phyloP scores from a whole-genome alignment of 208 protist species.

The Vickermania ingenoplastis region DNA sequence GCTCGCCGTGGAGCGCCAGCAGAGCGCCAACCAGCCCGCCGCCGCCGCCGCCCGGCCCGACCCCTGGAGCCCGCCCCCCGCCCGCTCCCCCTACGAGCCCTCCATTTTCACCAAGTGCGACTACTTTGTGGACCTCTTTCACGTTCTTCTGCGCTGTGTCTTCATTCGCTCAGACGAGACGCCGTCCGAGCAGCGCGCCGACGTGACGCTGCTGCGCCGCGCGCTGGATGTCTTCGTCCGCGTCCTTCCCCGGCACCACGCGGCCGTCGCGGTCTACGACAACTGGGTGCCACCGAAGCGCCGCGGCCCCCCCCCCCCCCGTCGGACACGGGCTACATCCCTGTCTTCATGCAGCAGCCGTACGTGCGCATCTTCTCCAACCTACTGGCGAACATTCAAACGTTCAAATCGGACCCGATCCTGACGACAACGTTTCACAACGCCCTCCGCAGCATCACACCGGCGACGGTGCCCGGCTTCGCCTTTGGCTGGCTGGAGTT shows the following conservation, averaged over 20 bases:
- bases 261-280: constrained; percentile 29
- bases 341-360: constrained; percentile 95
- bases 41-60: constrained; percentile 15
- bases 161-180: constrained; percentile 46
- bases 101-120: constrained; percentile 75
- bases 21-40: constrained; percentile 11
- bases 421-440: constrained; percentile 81
- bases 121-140: constrained; percentile 90
- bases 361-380: constrained; percentile 95
- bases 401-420: constrained; percentile 28
- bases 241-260: constrained; percentile 71
- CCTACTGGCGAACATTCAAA: constrained; percentile 83
- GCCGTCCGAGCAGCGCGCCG: constrained; percentile 39
- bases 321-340: constrained; percentile 41
- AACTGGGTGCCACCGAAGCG: constrained; percentile 12
- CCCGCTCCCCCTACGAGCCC: constrained; percentile 50
- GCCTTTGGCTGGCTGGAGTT: constrained; percentile 98
- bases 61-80: constrained; percentile 54
- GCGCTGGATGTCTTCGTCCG: constrained; percentile 63
- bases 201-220: constrained; percentile 61
- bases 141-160: constrained; percentile 81
- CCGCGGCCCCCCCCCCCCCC: constrained; percentile 20
- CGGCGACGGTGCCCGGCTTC: constrained; percentile 93
- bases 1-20: constrained; percentile 67
- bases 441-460: constrained; percentile 83